These are phyloP conservation scores for Globisporangium megalacanthum DNA, from an alignment of 352 stramenopile species.

Conservation along the genomic window DNA sequence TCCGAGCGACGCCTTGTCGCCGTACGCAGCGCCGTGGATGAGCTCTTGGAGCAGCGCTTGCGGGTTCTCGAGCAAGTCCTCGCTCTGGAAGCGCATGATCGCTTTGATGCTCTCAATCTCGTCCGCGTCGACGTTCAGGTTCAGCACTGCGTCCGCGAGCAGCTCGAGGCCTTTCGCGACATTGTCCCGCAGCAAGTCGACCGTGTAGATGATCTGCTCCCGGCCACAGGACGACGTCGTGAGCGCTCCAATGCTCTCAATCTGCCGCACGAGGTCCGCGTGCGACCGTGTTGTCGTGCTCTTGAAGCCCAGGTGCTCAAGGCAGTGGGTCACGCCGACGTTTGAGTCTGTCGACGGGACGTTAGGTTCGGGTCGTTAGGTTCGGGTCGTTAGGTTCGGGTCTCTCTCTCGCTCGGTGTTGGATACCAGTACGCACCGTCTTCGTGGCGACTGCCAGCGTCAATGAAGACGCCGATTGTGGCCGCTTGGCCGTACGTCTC, in stretches of 20 bases:
- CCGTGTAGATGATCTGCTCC: constrained; percentile 97
- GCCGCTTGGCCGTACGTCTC: constrained; percentile 95
- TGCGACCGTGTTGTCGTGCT: constrained; percentile 83
- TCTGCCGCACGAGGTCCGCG: constrained; percentile 81
- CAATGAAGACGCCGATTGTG: constrained; percentile 92
- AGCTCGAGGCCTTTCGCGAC: constrained; percentile 87
- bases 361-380: background rate
- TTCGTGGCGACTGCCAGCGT: constrained; percentile 88
- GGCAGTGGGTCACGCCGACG: constrained; percentile 89
- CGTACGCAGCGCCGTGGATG: constrained; percentile 88
- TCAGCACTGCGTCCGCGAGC: constrained; percentile 85
- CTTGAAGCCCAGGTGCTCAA: constrained; percentile 96
- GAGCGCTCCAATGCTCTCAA: constrained; percentile 92
- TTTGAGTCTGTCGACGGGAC: constrained; percentile 30
- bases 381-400: background rate
- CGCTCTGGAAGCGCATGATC: constrained; percentile 92
- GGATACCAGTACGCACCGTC: constrained; percentile 22
- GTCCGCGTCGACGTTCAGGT: constrained; percentile 69
- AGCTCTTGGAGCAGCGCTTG: constrained; percentile 78
- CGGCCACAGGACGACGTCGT: constrained; percentile 88
- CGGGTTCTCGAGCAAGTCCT: constrained; percentile 89
- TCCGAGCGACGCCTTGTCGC: constrained; percentile 58
- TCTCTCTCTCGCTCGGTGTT: background rate
- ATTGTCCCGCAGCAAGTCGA: constrained; percentile 95
- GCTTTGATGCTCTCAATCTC: constrained; percentile 91